These are phyloP conservation scores for Phytophthora pini DNA, from an alignment of 352 stramenopile genomes.

Conservation along the genomic window DNA sequence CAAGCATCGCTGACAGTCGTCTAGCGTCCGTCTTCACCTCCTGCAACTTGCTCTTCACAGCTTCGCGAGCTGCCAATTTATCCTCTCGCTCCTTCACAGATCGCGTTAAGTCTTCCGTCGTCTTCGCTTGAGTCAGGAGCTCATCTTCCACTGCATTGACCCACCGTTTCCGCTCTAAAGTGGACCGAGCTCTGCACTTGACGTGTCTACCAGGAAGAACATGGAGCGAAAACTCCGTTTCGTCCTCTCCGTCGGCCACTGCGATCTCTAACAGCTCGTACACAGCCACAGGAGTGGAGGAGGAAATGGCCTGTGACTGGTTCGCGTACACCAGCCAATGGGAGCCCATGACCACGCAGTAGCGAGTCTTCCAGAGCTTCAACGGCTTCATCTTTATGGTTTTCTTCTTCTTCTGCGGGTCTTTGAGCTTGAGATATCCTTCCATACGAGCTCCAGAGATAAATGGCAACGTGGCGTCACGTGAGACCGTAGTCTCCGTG, in stretches of 20 bases:
- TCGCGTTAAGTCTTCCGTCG: constrained; percentile 41
- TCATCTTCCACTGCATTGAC: constrained; percentile 72
- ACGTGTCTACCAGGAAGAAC: constrained; percentile 39
- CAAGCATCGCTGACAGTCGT: constrained; percentile 51
- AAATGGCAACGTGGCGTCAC: constrained; percentile 63
- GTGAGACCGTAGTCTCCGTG: constrained; percentile 23
- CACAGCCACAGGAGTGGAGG: constrained; percentile 48
- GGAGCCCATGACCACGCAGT: constrained; percentile 72
- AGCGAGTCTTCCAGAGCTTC: constrained; percentile 60
- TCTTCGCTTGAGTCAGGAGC: constrained; percentile 35
- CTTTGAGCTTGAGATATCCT: constrained; percentile 66
- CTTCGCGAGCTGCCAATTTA: constrained; percentile 44
- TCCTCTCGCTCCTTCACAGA: constrained; percentile 49
- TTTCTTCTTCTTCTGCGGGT: constrained; percentile 33
- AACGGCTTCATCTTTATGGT: constrained; percentile 40
- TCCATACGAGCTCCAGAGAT: constrained; percentile 73
- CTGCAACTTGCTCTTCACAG: constrained; percentile 62
- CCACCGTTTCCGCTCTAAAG: constrained; percentile 75
- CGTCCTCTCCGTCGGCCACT: constrained; percentile 27
- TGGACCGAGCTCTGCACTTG: constrained; percentile 65
- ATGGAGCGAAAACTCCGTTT: constrained; percentile 33
- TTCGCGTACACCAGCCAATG: constrained; percentile 79
- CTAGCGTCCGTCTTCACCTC: constrained; percentile 56
- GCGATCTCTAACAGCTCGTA: constrained; percentile 57
- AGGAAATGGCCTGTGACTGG: constrained; percentile 56